Evolutionary conservation across 2,329 filamentous ascomycete species (phyloP).

Genomic region (Arthrobotrys musiformis): DNA sequence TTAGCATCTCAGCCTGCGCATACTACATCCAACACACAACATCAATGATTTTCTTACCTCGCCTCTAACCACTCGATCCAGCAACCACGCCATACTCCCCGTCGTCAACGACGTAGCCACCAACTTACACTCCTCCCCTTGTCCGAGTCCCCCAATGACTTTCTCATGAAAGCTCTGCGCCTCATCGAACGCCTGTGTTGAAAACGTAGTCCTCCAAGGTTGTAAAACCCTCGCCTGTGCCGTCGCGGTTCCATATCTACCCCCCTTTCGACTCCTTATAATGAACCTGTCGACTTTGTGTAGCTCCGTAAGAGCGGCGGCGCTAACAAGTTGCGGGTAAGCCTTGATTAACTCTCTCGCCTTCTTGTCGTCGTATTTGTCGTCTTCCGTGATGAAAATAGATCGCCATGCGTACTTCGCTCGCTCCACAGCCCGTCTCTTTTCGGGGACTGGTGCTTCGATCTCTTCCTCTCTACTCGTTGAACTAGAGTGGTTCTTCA

Average conservation of each 20-base stretch:
- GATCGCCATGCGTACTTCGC: constrained; percentile 47
- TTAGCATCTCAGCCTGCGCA: not conserved
- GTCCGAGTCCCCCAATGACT: not conserved
- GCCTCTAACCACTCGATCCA: constrained; percentile 45
- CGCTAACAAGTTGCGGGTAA: constrained; percentile 20
- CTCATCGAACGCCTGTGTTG: constrained; percentile 34
- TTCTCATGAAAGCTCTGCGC: constrained; percentile 33
- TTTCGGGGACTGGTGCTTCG: not conserved
- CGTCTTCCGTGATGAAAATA: constrained; percentile 46
- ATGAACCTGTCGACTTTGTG: constrained; percentile 47
- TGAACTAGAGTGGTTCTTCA: constrained; percentile 41
- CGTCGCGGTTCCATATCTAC: constrained; percentile 43
- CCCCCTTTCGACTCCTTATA: constrained; percentile 39
- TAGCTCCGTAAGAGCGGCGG: constrained; percentile 36
- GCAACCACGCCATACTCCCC: constrained; percentile 43
- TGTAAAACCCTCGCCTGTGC: constrained; percentile 50
- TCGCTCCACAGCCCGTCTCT: constrained; percentile 25
- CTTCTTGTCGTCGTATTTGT: constrained; percentile 37
- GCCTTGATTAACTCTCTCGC: constrained; percentile 41
- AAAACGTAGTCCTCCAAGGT: constrained; percentile 44
- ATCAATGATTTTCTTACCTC: constrained; percentile 20
- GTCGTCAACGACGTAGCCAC: constrained; percentile 28
- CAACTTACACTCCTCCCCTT: constrained; percentile 23
- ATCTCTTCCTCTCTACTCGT: constrained; percentile 13
- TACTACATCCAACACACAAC: not conserved